phyloP scores from a whole-genome alignment of 129 eudicot genomes.

The Flaveria bidentis region DNA sequence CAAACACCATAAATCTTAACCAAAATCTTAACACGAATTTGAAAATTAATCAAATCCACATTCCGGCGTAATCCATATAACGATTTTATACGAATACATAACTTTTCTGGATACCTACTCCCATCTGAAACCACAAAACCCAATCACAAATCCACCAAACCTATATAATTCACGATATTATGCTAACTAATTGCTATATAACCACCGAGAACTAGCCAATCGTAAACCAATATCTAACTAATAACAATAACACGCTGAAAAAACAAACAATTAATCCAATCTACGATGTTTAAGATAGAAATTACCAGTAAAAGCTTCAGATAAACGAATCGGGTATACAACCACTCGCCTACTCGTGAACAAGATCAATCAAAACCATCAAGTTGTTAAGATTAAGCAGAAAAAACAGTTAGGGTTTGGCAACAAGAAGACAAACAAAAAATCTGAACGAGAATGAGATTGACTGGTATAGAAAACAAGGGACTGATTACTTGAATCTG shows the following conservation, averaged over 20 bases:
- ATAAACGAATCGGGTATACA: conserved; percentile 10
- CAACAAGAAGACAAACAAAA: neutral
- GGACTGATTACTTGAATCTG: conserved; percentile 18
- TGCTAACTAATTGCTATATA: conserved; percentile 2
- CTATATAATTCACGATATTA: neutral
- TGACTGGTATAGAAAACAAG: conserved; percentile 35
- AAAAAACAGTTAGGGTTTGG: conserved; percentile 28
- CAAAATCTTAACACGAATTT: neutral
- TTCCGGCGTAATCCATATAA: conserved; percentile 3
- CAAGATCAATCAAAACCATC: conserved; percentile 20
- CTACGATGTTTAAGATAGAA: conserved; percentile 19
- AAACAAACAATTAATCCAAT: conserved; percentile 14
- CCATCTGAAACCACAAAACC: conserved; percentile 3
- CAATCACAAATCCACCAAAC: conserved; percentile 10
- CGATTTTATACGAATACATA: neutral
- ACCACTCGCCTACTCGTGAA: neutral
- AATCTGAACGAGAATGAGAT: conserved; percentile 26
- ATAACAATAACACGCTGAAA: neutral
- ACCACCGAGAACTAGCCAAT: neutral
- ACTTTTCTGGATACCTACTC: neutral
- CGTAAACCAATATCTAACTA: conserved; percentile 9
- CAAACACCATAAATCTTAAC: neutral
- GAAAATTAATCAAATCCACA: neutral
- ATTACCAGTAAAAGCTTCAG: conserved; percentile 20
- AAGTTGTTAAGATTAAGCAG: conserved; percentile 7